Evolutionary conservation across 192 early-diverging fungal species (phyloP), one percentile per base, ranked within the genome.

Genomic region (Coemansia sp.): DNA sequence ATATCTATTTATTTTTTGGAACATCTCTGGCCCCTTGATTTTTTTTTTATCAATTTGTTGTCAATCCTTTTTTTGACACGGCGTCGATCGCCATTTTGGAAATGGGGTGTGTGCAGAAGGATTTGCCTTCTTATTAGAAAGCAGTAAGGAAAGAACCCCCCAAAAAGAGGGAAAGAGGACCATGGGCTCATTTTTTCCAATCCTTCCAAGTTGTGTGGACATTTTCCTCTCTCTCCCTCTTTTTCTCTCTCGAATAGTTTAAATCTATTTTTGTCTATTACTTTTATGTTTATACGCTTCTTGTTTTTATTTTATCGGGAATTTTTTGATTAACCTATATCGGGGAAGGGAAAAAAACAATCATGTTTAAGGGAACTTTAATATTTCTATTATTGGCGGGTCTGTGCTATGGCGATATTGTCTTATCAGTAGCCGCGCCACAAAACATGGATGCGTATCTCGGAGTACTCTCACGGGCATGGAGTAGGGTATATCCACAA

Each of bases 401-500:
- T 31, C 50, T 46, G 43, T 53, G 68, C 31, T n/a, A 22, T 12
- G 80, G 65, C 39, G 80, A 82, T 66, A 82, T 82, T 58, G 68
- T 82, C 3, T 53, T 82, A 5, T 76, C 71, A 1, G 80, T 82
- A 5, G 80, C 80, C 1, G 20, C 68, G 16, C 75, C 74, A 1
- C 44, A 60, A 2, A 46, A 82, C 72, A 74, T 69, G 62, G 13
- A 38, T 47, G 57, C 53, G 1, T 82, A 82, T 34, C 71, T 82
- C 10, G 50, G 44, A 0, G 80, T 82, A 15, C 66, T 82, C 2
- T 82, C 80, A 4, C 31, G 9, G 46, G 80, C 80, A 13, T 82
- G 80, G 80, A 69, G 72, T 5, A 71, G 67, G 15, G 57, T 82
- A 33, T 63, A 82, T 34, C 66, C 75, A 1, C 70, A 78, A 55